Evolutionary conservation across 495 filamentous ascomycete genomes (phyloP).

Genomic region (Lophiotrema nucula): DNA sequence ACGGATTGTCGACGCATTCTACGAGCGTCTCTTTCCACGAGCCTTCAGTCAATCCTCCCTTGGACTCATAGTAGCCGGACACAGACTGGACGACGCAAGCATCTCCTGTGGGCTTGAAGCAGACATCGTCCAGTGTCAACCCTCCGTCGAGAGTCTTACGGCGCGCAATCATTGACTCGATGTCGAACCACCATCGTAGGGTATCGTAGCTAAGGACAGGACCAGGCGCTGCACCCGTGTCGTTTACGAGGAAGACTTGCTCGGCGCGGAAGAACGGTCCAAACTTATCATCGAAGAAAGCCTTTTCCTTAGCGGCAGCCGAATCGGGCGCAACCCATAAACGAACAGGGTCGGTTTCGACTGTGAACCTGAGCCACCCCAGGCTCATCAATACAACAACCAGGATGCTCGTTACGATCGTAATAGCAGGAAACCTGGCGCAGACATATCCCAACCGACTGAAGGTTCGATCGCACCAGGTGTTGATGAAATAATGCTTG

Average conservation of each 20-base stretch:
- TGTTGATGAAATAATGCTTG: slow-evolving; percentile 75
- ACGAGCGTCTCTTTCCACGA: slow-evolving; percentile 68
- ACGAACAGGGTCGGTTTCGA: slow-evolving; percentile 86
- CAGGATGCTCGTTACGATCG: slow-evolving; percentile 68
- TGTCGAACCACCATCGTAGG: slow-evolving; percentile 88
- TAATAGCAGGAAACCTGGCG: slow-evolving; percentile 79
- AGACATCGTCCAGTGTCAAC: slow-evolving; percentile 75
- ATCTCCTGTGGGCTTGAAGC: slow-evolving; percentile 86
- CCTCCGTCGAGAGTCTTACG: slow-evolving; percentile 65
- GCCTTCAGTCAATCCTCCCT: slow-evolving; percentile 57
- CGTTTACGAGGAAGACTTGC: slow-evolving; percentile 91
- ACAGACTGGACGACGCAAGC: slow-evolving; percentile 91
- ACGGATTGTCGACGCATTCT: slow-evolving; percentile 72
- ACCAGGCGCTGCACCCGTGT: slow-evolving; percentile 63
- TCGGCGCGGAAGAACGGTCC: slow-evolving; percentile 94
- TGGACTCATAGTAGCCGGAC: slow-evolving; percentile 76
- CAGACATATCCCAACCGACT: slow-evolving; percentile 76
- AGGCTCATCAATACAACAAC: slow-evolving; percentile 73
- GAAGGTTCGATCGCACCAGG: slow-evolving; percentile 73
- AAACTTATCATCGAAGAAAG: slow-evolving; percentile 91
- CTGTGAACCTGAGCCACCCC: slow-evolving; percentile 80
- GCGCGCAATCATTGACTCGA: slow-evolving; percentile 70
- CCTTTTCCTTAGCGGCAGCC: slow-evolving; percentile 85
- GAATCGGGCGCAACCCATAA: slow-evolving; percentile 95
- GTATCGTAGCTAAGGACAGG: slow-evolving; percentile 86